phyloP scores from a whole-genome alignment of 2,329 filamentous ascomycete genomes.

The Aspergillus tamarii region DNA sequence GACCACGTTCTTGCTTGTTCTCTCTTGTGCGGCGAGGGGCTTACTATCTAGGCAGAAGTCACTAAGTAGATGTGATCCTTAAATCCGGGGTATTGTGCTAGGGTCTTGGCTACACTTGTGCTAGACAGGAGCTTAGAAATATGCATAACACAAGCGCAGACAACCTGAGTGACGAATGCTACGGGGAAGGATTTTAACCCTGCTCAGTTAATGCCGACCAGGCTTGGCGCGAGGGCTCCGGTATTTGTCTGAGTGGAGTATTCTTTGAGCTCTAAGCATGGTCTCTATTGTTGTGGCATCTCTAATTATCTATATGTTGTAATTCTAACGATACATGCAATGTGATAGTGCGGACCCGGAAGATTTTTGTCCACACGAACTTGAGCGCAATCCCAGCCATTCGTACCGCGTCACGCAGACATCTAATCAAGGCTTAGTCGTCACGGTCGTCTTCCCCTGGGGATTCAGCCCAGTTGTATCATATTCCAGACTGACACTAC shows the following conservation, averaged over 20 bases:
- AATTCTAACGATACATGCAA: background rate
- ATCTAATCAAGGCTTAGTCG: background rate
- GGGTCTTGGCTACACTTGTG: too few species aligned
- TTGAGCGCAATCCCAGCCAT: background rate
- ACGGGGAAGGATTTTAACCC: background rate
- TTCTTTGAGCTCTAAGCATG: background rate
- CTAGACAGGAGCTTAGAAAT: background rate
- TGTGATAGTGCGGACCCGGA: background rate
- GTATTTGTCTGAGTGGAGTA: background rate
- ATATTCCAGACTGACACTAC: conserved; percentile 13
- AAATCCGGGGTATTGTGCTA: too few species aligned
- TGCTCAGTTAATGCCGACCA: background rate
- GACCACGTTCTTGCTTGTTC: too few species aligned
- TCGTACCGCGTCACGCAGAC: background rate
- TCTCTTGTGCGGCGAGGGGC: too few species aligned
- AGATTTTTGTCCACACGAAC: background rate
- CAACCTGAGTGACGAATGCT: background rate
- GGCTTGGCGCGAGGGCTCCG: background rate
- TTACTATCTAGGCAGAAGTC: too few species aligned
- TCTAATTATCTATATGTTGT: background rate
- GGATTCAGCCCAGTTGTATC: background rate
- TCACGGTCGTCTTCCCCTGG: conserved; percentile 2
- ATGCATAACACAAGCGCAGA: background rate
- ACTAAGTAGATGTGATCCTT: background rate
- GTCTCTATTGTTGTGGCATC: background rate